Base-by-base conservation (phyloP, 2,329 filamentous ascomycete species). In the Colletotrichum tanaceti region DNA sequence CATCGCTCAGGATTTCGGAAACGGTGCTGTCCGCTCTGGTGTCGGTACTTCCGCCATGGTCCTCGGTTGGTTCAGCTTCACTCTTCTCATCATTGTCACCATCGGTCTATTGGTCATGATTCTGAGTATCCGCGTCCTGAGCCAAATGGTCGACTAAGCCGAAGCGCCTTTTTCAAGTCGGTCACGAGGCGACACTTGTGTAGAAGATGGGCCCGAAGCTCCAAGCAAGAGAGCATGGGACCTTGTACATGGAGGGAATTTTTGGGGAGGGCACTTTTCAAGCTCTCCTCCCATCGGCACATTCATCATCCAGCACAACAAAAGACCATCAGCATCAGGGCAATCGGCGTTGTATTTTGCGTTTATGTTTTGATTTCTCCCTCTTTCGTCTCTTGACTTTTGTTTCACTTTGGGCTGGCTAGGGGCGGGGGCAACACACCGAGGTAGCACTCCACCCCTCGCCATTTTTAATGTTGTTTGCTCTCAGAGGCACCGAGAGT, bases 101-200 rank as follows among this genome's bases (percentile, higher is more conserved):
- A 96, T 98, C 76, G 96, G 95, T 64, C 81, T 98, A 79, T 84
- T 99, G 71, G 92, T 98, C 76, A 98, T 98, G 94, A 97, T 98
- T 75, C 83, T 98, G 79, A 98, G 94, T 82, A 96, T 98, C 77
- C 88, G 90, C 73, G 86, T 97, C 65, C 82, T 98, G 72, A 86
- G 89, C 73, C 86, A 91, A 74, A 81, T 89, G 76, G 82, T 81
- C 63, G 58, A 64, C 65, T 70, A 68, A 44, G 28, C 50, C 13
- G 5, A 49, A 20, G 43, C 43, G 13, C 59, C n/a, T 20, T 2
- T 5, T 24, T 28, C 18, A 10, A 43, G 13, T 11, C 70, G 46
- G 41, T 59, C 28, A 46, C n/a, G 58, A 44, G 32, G 43, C 50
- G 59, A 44, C 20, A 49, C 20, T 38, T 22, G 41, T 52, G 58